Evolutionary conservation across 2,329 filamentous ascomycete genomes (phyloP), one percentile per base, ranked within the genome.

Genomic region (Pestalotiopsis fici): DNA sequence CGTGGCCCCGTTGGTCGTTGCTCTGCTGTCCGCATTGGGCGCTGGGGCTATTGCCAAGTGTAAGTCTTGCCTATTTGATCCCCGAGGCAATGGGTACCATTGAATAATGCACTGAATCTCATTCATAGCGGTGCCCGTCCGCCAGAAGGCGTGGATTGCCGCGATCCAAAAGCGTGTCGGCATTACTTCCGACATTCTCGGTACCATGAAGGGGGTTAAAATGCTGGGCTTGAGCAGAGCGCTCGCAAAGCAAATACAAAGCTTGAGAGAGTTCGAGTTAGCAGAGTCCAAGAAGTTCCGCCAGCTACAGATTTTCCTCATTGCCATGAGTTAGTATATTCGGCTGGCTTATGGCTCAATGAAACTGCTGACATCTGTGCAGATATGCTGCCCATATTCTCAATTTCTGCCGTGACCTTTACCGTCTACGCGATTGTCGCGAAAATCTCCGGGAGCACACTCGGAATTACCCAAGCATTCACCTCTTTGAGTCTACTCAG

Each of bases 371-470:
- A 50, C 21, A n/a, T 7, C 11, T 35, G 11, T 59, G 7, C 28
- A 65, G 63, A 65, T 65, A 65, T 43, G 12, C 13, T 43, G 9
- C 63, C 63, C 1, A 39, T 65, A 27, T 4, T 65, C 18, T 39
- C 63, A 1, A 65, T 65, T 28, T 59, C 63, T 18, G 54, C 63
- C 35, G 63, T 65, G n/a, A 65, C 63, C 1, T 65, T 65, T 43
- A 65, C 63, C 7, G 63, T 65, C 23, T 65, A 31, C 35, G 63
- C 63, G 12, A 65, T 65, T 31, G 63, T 65, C 27, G 63, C 63
- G 27, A 65, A 65, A 21, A 54, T 65, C 4, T 59, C 50, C 12
- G 63, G 63, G 28, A 65, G 7, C 3, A 59, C 50, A 3, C 63
- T 65, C 6, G 63, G 63, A 2, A 65, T 65, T 9, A 35, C 50